Evolutionary conservation across 495 filamentous ascomycete genomes (phyloP), one percentile per base, ranked within the genome.

Genomic region (Delitschia confertaspora): DNA sequence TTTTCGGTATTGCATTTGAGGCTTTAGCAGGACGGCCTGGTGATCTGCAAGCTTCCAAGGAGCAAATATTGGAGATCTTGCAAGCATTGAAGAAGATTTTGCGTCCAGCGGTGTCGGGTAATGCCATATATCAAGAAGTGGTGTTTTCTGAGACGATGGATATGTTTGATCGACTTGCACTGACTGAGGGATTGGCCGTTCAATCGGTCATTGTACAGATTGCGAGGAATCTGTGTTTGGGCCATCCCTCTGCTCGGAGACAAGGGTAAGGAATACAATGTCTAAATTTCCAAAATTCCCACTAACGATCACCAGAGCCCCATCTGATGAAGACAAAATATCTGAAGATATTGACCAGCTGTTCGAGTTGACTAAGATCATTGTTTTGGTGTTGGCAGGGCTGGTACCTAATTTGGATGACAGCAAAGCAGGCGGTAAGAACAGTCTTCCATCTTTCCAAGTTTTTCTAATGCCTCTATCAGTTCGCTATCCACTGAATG

Each of bases 81-180:
- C 80, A 80, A 50, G 91, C 89, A 3, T 70, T 99, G 11, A 91
- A 91, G 69, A 88, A 93, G 69, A 99, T 99, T 23, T 65, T 99
- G 11, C 79, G 88, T 24, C 91, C 91, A 8, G 80, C 87, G n/a
- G 88, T 99, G 24, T 89, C 88, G 25, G 91, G 91, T 6, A 86
- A 93, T 59, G 89, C 91, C 5, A 91, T 96, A 39, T 99, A 96
- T 56, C 82, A 91, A 51, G 88, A 94, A 38, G 83, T 83, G 27
- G 84, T 99, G 38, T 99, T 99, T 60, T 85, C 88, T 1, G 91
- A 99, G 65, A 93, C 93, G 1, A 93, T 95, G 79, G 91, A 99
- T 50, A 74, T 91, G 33, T 73, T 99, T 4, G 88, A 94, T 59
- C 75, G 91, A n/a, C 73, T 99, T 13, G 87, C 86, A 3, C 66